A percentile compares a stretch with the other conserved stretches of the same genome.
phyloP scores from a whole-genome alignment of 176 grass and related monocot genomes.

The Panicum miliaceum region DNA sequence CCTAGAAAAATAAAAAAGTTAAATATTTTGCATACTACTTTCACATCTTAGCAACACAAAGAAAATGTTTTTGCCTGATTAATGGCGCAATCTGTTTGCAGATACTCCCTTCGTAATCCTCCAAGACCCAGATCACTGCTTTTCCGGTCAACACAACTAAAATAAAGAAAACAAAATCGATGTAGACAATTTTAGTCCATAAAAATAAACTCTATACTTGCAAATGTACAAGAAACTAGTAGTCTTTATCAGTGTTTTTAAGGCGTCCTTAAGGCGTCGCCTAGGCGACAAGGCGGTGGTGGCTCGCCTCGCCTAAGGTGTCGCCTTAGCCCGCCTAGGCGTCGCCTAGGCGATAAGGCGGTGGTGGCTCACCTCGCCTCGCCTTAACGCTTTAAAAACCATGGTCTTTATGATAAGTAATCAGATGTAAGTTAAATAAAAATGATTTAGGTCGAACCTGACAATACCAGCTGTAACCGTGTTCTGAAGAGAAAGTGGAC shows the following conservation, averaged over 20 bases:
- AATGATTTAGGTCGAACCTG: slow-evolving; percentile 56
- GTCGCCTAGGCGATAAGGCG: too few species aligned
- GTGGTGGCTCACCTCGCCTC: too few species aligned
- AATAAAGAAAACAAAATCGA: slow-evolving; percentile 35
- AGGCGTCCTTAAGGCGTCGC: too few species aligned
- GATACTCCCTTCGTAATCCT: slow-evolving; percentile 78
- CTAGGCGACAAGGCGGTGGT: too few species aligned
- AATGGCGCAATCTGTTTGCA: slow-evolving; percentile 94
- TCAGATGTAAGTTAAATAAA: slow-evolving; percentile 30
- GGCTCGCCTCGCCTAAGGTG: too few species aligned
- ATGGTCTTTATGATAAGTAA: background rate
- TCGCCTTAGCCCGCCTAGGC: too few species aligned
- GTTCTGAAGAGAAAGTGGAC: slow-evolving; percentile 81
- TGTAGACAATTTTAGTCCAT: slow-evolving; percentile 14
- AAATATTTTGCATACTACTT: background rate
- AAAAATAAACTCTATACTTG: slow-evolving; percentile 24
- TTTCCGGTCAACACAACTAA: slow-evolving; percentile 91
- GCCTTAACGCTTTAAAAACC: too few species aligned
- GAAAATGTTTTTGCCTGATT: slow-evolving; percentile 54
- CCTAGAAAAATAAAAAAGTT: background rate
- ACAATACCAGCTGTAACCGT: slow-evolving; percentile 95
- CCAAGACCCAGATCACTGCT: slow-evolving; percentile 84
- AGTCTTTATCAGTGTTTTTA: too few species aligned
- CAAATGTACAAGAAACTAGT: slow-evolving; percentile 23
- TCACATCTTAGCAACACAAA: slow-evolving; percentile 14